Conservation (phyloP, 306 rosid genomes). For the Geum urbanum region DNA sequence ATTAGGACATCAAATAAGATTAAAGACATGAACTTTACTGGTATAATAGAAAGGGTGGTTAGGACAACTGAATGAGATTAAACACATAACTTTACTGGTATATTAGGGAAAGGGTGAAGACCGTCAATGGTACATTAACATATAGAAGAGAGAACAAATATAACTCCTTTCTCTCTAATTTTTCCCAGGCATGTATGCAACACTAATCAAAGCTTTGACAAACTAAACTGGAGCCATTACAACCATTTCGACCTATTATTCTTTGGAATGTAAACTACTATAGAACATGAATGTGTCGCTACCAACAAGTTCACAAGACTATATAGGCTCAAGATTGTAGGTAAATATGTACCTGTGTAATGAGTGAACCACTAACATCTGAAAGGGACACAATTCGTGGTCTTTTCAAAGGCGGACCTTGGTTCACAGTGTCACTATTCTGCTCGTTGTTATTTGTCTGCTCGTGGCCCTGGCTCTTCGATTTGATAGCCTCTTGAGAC, state of each 20-base stretch:
- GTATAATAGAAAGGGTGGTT: neutral
- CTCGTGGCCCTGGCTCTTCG: slow-evolving; percentile 41
- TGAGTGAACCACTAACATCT: slow-evolving; percentile 61
- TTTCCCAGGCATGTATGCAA: too few species aligned
- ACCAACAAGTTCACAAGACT: slow-evolving; percentile 7
- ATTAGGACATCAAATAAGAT: neutral
- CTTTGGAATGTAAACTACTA: neutral
- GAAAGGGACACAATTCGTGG: slow-evolving; percentile 45
- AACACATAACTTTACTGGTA: too few species aligned
- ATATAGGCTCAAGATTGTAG: slow-evolving; percentile 3
- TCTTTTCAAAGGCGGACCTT: slow-evolving; percentile 61
- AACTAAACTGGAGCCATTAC: neutral
- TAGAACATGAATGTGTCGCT: neutral
- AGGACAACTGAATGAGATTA: too few species aligned
- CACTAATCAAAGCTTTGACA: neutral
- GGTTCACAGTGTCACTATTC: slow-evolving; percentile 51
- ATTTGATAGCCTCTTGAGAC: slow-evolving; percentile 39
- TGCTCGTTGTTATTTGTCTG: slow-evolving; percentile 38
- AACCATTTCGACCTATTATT: neutral
- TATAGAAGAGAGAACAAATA: neutral
- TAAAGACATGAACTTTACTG: neutral
- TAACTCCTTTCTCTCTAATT: too few species aligned
- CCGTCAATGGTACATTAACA: neutral
- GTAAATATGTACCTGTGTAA: slow-evolving; percentile 54
- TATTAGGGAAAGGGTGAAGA: neutral